Percentiles rank a stretch among this genome's conserved stretches.
Evolutionary conservation across 139 green algal genomes (phyloP).

Genomic region (Haematococcus lacustris): DNA sequence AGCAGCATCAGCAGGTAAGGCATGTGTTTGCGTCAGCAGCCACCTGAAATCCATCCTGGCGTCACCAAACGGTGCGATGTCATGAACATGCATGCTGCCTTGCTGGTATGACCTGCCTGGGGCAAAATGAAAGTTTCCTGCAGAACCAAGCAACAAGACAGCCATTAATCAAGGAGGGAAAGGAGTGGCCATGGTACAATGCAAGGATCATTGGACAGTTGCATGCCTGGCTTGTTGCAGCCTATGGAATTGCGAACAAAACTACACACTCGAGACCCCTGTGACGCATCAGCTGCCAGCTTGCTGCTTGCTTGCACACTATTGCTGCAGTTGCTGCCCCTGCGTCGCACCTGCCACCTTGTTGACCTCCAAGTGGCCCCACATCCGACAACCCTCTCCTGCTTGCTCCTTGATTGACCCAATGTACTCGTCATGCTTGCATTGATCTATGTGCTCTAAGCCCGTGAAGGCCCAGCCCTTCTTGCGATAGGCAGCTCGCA

Average conservation of each 20-base stretch:
- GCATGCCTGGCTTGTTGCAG: not conserved
- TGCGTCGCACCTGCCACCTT: conserved; percentile 32
- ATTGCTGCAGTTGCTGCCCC: conserved; percentile 7
- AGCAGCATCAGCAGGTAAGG: no score
- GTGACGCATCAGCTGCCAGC: not conserved
- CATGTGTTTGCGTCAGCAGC: no score
- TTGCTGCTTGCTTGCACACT: not conserved
- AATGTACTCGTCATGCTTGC: conserved; percentile 68
- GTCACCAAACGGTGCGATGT: conserved; percentile 78
- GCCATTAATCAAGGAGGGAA: conserved; percentile 29
- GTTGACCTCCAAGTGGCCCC: conserved; percentile 77
- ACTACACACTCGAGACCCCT: not conserved
- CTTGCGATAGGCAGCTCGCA: conserved; percentile 64
- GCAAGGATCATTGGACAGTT: not conserved
- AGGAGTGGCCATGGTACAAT: not conserved
- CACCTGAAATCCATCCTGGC: conserved; percentile 49
- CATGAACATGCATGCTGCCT: conserved; percentile 87
- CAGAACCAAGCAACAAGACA: no score
- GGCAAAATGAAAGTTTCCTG: conserved; percentile 95
- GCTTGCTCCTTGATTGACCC: conserved; percentile 66
- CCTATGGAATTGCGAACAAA: not conserved
- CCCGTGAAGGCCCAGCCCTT: conserved; percentile 72
- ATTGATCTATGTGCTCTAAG: conserved; percentile 80
- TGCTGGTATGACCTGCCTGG: conserved; percentile 85
- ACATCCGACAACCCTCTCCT: conserved; percentile 91